Percentiles rank a stretch among this genome's conserved stretches.
Conservation (phyloP, 1,284 basidiomycete species). For the Exobasidium cylindrosporum region DNA sequence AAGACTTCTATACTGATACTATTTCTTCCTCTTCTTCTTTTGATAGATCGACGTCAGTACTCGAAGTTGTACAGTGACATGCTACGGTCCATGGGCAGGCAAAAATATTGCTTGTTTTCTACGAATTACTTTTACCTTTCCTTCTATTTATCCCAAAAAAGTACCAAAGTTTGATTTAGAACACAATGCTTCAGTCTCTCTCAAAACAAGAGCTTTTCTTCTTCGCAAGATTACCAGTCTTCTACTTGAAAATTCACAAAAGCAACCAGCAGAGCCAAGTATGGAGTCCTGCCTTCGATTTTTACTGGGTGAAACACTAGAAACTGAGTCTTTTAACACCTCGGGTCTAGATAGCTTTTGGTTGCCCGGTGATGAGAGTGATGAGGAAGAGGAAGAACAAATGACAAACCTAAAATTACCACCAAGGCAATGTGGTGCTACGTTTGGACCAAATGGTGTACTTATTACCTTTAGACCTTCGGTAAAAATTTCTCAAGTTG, state of each 20-base stretch:
- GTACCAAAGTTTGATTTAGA: conserved; percentile 48
- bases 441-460: conserved; percentile 12
- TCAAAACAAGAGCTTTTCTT: conserved; percentile 45
- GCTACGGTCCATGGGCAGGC: conserved; percentile 48
- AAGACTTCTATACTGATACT: background rate
- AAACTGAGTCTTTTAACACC: background rate
- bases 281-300: conserved; percentile 40
- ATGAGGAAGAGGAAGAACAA: conserved; percentile 16
- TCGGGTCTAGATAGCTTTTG: background rate
- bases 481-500: no score
- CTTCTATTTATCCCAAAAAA: conserved; percentile 35
- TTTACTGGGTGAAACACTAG: conserved; percentile 39
- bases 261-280: conserved; percentile 23
- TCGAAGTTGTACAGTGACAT: background rate
- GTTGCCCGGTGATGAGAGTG: conserved; percentile 4
- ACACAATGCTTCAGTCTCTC: conserved; percentile 39
- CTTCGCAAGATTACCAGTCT: conserved; percentile 20
- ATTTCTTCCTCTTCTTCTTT: conserved; percentile 9
- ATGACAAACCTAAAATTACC: conserved; percentile 10
- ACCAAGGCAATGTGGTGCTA: conserved; percentile 19
- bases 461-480: conserved; percentile 5
- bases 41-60: conserved; percentile 27
- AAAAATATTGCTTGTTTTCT: conserved; percentile 36
- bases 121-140: conserved; percentile 44
- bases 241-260: conserved; percentile 1